Evolutionary conservation across 2,329 filamentous ascomycete genomes (phyloP), one percentile per base, ranked within the genome.

Genomic region (Colletotrichum spinosum): DNA sequence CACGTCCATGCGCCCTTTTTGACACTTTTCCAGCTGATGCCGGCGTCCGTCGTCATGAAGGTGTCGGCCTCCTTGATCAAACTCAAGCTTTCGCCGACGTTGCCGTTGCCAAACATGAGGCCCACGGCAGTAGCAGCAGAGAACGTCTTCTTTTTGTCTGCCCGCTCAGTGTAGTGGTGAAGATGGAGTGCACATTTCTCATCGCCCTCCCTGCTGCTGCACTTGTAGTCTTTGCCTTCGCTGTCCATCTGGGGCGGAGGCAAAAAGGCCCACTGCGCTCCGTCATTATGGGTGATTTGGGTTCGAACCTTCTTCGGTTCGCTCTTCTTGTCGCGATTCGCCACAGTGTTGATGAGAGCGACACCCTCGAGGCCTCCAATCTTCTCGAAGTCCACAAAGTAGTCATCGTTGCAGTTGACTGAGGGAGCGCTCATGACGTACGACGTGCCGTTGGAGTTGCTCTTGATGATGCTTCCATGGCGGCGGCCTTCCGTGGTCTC

Each of bases 361-460:
- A 99, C 93, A 48, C 96, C 96, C 77, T 99, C 95, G 12, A 99
- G 83, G 3, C 94, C 94, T 52, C 92, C 87, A 83, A 97, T 93
- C 81, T 97, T 97, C 76, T 99, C 96, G 77, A 97, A 99, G 75
- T 99, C 96, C 49, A 97, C 95, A 73, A 90, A 97, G 48, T 90
- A 94, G 2, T 76, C 71, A 11, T 85, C 81, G 74, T 97, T 89
- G 70, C 93, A 88, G 77, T 98, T 97, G 74, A 98, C 93, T 17
- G 88, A 88, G 53, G 87, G 83, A 33, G 96, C 84, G 77, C 92
- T 97, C 69, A 97, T 82, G 11, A 97, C 92, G 73, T 97, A 99
- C 2, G 92, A 96, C 1, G 96, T 99, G 58, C 96, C 96, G 74
- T 99, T 98, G 72, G 94, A 97, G 81, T 99, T 99, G 74, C 94